Evolutionary conservation across 176 grass and related monocot species (phyloP).

Genomic region (Pontederia paniculata): DNA sequence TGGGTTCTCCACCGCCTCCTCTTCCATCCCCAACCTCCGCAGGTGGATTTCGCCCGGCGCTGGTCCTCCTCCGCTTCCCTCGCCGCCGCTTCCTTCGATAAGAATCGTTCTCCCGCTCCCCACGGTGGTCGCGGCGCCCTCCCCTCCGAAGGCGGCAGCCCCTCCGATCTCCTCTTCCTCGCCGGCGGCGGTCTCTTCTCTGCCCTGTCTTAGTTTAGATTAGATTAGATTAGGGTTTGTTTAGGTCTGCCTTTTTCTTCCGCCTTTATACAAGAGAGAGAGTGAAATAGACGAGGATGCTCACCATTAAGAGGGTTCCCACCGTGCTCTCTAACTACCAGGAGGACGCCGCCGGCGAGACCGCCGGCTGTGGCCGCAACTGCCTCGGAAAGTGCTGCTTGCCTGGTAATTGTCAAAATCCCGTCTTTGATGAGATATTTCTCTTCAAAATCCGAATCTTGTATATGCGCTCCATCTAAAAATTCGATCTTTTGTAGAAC

Average conservation of each 20-base stretch:
- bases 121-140: conserved; percentile 95
- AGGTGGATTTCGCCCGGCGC: conserved; percentile 34
- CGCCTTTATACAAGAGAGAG: neutral
- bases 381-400: conserved; percentile 95
- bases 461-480: neutral
- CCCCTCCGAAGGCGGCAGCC: conserved; percentile 78
- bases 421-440: neutral
- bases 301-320: conserved; percentile 75
- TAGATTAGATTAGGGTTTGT: neutral
- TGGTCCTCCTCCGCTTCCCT: neutral
- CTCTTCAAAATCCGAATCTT: neutral
- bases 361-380: conserved; percentile 43
- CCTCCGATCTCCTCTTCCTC: conserved; percentile 98
- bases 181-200: conserved; percentile 56
- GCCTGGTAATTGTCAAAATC: conserved; percentile 30
- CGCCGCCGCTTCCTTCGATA: conserved; percentile 2
- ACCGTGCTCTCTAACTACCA: conserved; percentile 91
- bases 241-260: neutral
- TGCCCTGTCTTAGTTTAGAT: conserved; percentile 1
- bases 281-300: conserved; percentile 6
- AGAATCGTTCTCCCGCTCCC: conserved; percentile 33
- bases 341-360: conserved; percentile 37
- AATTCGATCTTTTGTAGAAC: conserved; percentile 1
- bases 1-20: conserved; percentile 47
- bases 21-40: conserved; percentile 12